Base-by-base conservation (phyloP, 352 stramenopile species). In the Blastocystis sp. region DNA sequence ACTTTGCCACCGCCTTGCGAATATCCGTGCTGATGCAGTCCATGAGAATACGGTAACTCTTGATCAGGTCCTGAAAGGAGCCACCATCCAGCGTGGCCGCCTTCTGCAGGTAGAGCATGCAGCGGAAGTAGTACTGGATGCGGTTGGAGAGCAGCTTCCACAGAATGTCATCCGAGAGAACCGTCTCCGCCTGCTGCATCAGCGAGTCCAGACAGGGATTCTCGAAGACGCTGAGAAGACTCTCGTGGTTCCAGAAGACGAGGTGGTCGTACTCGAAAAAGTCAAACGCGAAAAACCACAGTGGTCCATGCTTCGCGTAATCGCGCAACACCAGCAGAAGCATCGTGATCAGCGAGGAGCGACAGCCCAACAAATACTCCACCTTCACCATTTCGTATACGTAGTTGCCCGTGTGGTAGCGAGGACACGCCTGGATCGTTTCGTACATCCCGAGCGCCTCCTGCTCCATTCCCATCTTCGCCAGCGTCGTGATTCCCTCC, bases 401-500 rank as follows among this genome's bases (percentile, higher is more conserved):
- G 36, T 95, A 89, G 18, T 91, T 92, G 0, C 91, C 67, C 24
- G 67, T 64, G 34, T 64, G 24, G 84, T 92, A 93, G 87, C 94
- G 93, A 11, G 59, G 29, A 7, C 11, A 71, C 44, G 11, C 6
- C n/a, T 9, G n/a, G 8, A 71, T n/a, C 59, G 16, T n/a, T 11
- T 71, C 18, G 59, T 38, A 71, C 29, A 71, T n/a, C 59, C 7
- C 36, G 40, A 94, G 87, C 16, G 94, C 89, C 71, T 92, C 90
- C 61, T 88, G 87, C 21, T 88, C 87, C 54, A 92, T 93, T 44
- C 92, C 92, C 27, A 88, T 88, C 51, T 92, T 78, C n/a, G 90
- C 89, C 87, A 94, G 92, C 48, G 94, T 84, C 44, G 93, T 78
- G 18, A 91, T 91, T 9, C 92, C 92, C 88, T 95, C 92, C 6